Evolutionary conservation across 139 green algal genomes (phyloP).

Genomic region (Medakamo hakoo): DNA sequence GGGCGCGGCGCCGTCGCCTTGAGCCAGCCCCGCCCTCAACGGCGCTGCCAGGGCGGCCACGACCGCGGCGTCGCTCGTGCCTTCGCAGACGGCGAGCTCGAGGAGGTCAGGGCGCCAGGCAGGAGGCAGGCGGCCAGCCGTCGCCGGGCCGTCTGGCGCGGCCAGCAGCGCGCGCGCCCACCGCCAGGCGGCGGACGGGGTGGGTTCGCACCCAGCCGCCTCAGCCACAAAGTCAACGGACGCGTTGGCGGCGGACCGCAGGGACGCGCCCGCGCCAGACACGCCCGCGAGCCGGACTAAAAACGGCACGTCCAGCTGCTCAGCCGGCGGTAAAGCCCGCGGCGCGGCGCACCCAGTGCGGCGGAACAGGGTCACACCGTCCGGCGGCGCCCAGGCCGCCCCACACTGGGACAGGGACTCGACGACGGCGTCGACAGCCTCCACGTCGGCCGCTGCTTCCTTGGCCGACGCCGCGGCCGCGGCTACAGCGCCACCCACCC

Average conservation of each 20-base stretch:
- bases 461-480: no score
- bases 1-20: no score
- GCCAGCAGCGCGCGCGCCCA: neutral
- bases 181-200: neutral
- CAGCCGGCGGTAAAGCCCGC: no score
- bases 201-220: neutral
- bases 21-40: neutral
- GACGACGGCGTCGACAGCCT: neutral
- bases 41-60: neutral
- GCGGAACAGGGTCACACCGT: neutral
- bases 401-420: neutral
- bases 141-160: no score
- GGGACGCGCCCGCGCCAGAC: no score
- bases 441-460: neutral
- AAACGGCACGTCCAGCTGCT: no score
- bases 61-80: neutral
- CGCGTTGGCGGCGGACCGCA: no score
- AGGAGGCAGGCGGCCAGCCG: neutral
- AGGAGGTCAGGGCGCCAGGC: neutral
- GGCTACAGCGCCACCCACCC: neutral
- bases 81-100: neutral
- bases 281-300: no score
- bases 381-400: neutral
- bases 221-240: neutral
- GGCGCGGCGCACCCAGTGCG: neutral